Base-by-base conservation (phyloP, 768 basidiomycete species). In the Pisolithus orientalis region DNA sequence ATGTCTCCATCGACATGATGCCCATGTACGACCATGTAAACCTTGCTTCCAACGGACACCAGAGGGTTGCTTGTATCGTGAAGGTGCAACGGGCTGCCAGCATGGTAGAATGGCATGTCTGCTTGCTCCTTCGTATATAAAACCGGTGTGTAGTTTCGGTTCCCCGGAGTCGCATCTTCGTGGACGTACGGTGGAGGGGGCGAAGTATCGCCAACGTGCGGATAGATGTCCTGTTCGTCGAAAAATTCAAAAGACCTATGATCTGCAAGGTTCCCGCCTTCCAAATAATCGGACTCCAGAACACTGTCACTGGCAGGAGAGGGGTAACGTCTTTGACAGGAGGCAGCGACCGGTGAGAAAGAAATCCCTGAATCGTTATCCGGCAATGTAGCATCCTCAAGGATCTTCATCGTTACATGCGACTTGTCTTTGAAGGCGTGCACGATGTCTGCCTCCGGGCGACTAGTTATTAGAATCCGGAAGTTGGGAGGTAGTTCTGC, bases 381-480 rank as follows among this genome's bases (percentile, higher is more conserved):
- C 7, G 42, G 31, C n/a, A 47, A 24, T 7, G 32, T 47, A 32
- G 46, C 14, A 51, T 27, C 27, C 24, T 44, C 34, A 9, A 55
- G n/a, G 39, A n/a, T 17, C 31, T 45, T 44, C 45, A 38, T 21
- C 17, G 47, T 4, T 11, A 57, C 39, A 21, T 57, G 53, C 10
- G 31, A 16, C 28, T 42, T 50, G 27, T 48, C 43, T 45, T 45
- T 10, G 44, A 57, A 47, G n/a, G 49, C 53, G 11, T 13, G 32
- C 4, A 37, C 28, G n/a, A 52, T 37, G n/a, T 66, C 64, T 6
- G 47, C 55, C 27, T 70, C 65, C 1, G 62, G 61, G 11, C 65
- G 68, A 37, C 57, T 42, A 3, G 68, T 68, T 38, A 67, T 43
- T 4, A 67, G 39, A 34, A 67, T 53, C n/a, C 60, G 57, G 50